Percentiles rank a stretch among this genome's conserved stretches.
These are phyloP conservation scores for Wallacemonas sp. DNA, from an alignment of 208 protist genomes.

Conservation along the genomic window DNA sequence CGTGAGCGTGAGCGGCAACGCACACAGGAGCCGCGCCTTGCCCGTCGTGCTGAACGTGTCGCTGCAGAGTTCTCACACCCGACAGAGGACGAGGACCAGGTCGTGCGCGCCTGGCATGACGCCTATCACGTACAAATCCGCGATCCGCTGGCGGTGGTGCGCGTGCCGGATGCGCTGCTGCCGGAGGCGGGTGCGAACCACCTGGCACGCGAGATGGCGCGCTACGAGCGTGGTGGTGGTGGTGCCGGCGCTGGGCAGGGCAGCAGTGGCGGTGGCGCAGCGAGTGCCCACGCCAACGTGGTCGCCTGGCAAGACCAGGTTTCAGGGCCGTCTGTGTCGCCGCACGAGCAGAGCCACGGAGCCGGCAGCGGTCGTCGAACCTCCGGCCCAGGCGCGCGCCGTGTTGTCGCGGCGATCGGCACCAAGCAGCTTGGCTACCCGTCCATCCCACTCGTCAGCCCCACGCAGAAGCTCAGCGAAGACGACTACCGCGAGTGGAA, in stretches of 20 bases:
- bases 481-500: slow-evolving; percentile 56
- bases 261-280: neutral
- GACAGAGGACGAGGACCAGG: slow-evolving; percentile 40
- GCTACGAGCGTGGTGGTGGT: no score
- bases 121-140: slow-evolving; percentile 32
- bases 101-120: slow-evolving; percentile 57
- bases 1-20: slow-evolving; percentile 38
- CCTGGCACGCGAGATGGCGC: slow-evolving; percentile 41
- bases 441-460: slow-evolving; percentile 50
- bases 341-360: neutral
- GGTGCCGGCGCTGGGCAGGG: neutral
- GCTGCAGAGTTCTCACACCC: slow-evolving; percentile 24
- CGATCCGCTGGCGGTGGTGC: slow-evolving; percentile 36
- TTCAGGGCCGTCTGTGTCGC: slow-evolving; percentile 1
- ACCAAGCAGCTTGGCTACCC: slow-evolving; percentile 44
- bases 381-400: slow-evolving; percentile 19
- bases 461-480: slow-evolving; percentile 31
- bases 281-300: slow-evolving; percentile 10
- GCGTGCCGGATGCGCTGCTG: slow-evolving; percentile 51
- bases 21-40: slow-evolving; percentile 17
- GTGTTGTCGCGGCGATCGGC: slow-evolving; percentile 51
- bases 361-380: neutral
- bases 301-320: slow-evolving; percentile 24
- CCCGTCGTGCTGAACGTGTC: slow-evolving; percentile 21
- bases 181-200: slow-evolving; percentile 66